Evolutionary conservation across 2,329 filamentous ascomycete genomes (phyloP), one percentile per base, ranked within the genome.

Genomic region (Botryotinia convoluta): DNA sequence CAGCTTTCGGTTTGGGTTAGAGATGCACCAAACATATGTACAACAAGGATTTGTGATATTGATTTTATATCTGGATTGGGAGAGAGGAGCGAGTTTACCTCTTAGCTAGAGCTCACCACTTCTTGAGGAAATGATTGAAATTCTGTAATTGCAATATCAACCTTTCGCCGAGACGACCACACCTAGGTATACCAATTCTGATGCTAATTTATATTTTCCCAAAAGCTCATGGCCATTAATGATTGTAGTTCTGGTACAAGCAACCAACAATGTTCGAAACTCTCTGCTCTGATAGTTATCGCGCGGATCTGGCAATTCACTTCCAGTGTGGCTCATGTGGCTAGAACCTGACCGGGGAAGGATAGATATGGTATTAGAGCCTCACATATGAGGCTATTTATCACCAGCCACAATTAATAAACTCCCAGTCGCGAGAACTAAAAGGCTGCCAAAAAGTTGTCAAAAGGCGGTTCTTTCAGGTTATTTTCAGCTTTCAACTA

Each of bases 361-460:
- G 8, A 32, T 6, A 26, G 29, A 2, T 69, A n/a, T 29, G 37
- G n/a, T 37, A 51, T 14, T 26, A 26, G 0, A 59, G 51, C 67
- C 67, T 69, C 57, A 59, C 16, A 71, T 54, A 32, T 32, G 45
- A 39, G 69, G 59, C 42, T 18, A 10, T 18, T 1, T 4, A 71
- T 22, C 59, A 64, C 60, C 35, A 57, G 68, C 68, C 68, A 61
- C 68, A 64, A 18, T 60, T 20, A 59, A n/a, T 60, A 20, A 54
- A 42, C 51, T 57, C 63, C 45, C 63, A 57, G 54, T 54, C 69
- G 63, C 70, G 61, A 72, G 61, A 73, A 75, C 69, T 73, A 74
- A 74, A 70, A 60, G 45, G 42, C 54, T 51, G 45, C 32, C 45
- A 64, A 73, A 71, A 73, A 71, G 59, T 71, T 73, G 68, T 61